These are phyloP conservation scores for Orychophragmus violaceus DNA, from an alignment of 345 rosid genomes.

Conservation along the genomic window DNA sequence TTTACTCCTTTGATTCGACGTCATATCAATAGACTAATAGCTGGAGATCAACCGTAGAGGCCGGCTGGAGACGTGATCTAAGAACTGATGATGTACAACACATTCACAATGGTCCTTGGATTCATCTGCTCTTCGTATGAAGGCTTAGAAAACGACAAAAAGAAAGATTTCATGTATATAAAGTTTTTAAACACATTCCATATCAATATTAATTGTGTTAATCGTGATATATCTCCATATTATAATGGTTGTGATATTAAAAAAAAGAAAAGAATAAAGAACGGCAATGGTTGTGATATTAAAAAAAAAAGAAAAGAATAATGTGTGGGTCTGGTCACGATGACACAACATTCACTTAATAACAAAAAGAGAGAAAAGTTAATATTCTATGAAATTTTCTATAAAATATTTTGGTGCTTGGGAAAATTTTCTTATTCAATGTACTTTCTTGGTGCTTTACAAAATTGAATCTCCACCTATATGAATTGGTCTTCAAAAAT, in stretches of 20 bases:
- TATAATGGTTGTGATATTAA: neutral
- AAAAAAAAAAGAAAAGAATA: neutral
- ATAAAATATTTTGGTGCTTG: neutral
- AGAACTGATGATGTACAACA: neutral
- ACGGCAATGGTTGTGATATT: neutral
- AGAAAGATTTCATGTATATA: neutral
- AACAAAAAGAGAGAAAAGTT: neutral
- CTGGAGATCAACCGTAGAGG: too few species aligned
- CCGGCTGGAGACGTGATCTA: too few species aligned
- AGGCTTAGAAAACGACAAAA: conserved; percentile 13
- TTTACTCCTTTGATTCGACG: too few species aligned
- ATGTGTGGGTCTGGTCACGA: neutral
- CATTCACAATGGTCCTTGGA: neutral
- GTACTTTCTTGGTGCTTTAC: neutral
- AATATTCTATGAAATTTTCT: neutral
- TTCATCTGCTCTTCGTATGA: neutral
- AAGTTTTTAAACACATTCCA: neutral
- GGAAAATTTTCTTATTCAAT: neutral
- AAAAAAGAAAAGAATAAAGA: neutral
- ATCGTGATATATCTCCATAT: neutral
- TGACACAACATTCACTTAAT: conserved; percentile 22
- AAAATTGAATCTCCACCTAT: neutral
- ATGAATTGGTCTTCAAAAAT: neutral
- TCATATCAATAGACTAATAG: too few species aligned
- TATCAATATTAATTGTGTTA: neutral